Evolutionary conservation across 441 rosid species (phyloP).

Genomic region (Pelargonium cotyledonis): DNA sequence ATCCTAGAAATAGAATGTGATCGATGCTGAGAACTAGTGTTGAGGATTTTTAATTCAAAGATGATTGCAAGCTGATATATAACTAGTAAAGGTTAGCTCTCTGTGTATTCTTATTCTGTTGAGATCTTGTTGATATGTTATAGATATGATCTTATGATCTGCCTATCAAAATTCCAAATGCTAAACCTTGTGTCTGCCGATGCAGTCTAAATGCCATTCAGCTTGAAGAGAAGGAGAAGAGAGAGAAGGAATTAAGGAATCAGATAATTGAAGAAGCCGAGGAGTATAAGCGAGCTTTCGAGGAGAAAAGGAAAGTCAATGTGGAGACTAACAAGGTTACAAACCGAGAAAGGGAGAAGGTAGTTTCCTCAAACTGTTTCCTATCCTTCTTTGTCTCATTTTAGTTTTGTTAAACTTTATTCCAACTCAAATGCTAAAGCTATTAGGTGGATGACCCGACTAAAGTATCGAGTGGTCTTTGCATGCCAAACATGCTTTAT

Average conservation of each 20-base stretch:
- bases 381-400: not conserved
- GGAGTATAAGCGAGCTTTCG: slow-evolving; percentile 46
- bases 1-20: no score
- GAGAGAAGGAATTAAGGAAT: slow-evolving; percentile 64
- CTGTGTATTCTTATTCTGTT: no score
- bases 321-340: slow-evolving; percentile 51
- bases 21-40: no score
- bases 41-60: no score
- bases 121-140: not conserved
- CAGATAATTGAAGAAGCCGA: slow-evolving; percentile 65
- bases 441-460: no score
- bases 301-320: slow-evolving; percentile 59
- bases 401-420: not conserved
- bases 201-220: slow-evolving; percentile 60
- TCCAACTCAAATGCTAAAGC: no score
- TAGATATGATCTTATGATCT: not conserved
- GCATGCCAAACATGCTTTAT: no score
- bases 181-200: not conserved
- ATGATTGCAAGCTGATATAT: no score
- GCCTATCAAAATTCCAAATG: not conserved
- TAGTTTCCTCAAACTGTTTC: slow-evolving; percentile 7
- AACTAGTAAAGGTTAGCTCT: no score
- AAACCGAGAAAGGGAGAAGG: slow-evolving; percentile 75
- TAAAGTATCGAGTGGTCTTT: no score
- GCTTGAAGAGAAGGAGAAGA: slow-evolving; percentile 78